A percentile compares a stretch with the other conserved stretches of the same genome.
Conservation (phyloP, 2,329 filamentous ascomycete genomes). For the Talaromyces sp. region DNA sequence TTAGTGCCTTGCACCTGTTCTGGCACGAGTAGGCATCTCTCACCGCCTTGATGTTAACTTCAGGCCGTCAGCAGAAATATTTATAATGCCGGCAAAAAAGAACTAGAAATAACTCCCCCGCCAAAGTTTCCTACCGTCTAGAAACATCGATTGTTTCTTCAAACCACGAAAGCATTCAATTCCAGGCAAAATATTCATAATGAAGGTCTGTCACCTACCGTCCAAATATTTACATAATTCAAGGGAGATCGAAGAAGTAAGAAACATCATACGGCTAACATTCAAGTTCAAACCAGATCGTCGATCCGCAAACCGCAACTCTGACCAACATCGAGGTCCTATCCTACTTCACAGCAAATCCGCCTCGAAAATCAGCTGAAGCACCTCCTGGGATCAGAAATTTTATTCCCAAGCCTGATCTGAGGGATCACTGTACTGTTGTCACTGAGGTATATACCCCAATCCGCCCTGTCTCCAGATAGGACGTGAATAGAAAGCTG, state of each 20-base stretch:
- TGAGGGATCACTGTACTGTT: constrained; percentile 44
- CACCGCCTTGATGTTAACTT: constrained; percentile 2
- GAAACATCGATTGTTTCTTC: neutral
- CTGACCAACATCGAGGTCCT: constrained; percentile 40
- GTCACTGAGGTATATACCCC: constrained; percentile 39
- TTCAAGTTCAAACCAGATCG: constrained; percentile 9
- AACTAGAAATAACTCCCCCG: neutral
- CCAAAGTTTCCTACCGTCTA: neutral
- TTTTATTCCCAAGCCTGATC: constrained; percentile 38
- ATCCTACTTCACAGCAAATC: constrained; percentile 35
- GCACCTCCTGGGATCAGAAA: constrained; percentile 33
- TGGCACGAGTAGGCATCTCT: neutral
- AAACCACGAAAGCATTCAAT: neutral
- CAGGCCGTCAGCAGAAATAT: neutral
- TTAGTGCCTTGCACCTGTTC: no score
- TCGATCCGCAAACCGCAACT: constrained; percentile 18
- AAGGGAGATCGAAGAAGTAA: neutral
- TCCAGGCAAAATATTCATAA: neutral
- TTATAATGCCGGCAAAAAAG: constrained; percentile 11
- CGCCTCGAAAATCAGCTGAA: constrained; percentile 38
- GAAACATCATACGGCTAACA: neutral
- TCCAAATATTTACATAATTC: neutral
- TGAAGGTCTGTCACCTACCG: neutral
- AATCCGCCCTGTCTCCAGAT: neutral
- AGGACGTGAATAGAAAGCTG: neutral